Base-by-base conservation (phyloP, 208 protist genomes). In the Lotmaria passim region DNA sequence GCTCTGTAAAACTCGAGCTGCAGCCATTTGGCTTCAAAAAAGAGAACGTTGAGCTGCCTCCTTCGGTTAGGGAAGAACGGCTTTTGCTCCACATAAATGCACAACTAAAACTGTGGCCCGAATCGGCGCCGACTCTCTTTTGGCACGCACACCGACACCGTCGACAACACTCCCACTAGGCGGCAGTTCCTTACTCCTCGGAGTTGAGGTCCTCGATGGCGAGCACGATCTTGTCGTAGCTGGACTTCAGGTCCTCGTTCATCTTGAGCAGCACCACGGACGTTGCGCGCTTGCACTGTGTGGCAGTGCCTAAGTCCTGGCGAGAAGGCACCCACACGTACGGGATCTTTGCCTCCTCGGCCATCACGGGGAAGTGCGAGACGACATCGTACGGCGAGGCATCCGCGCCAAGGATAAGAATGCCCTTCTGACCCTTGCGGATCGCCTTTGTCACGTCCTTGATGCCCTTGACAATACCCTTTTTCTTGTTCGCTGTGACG, bases 371-470 rank as follows among this genome's bases (percentile, higher is more conserved):
- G 60, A 98, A 93, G 83, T 98, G 95, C 21, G 91, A 95, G n/a
- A 98, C 83, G 6, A 98, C 95, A 61, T 98, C 95, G 69, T 90
- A 95, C 15, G 95, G 95, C 15, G 93, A 97, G 10, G 92, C 90
- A 62, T 98, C 94, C 7, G 91, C 95, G 41, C 91, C 95, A 31
- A 98, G 85, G 0, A 98, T 74, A 8, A 97, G 79, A 50, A 98
- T 87, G 23, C 93, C 93, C 63, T 94, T 95, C 63, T 97, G 91
- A 5, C 91, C 92, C 68, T 98, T 98, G 36, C 92, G 86, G 30
- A 98, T 79, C 6, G 91, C 90, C 83, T 98, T 98, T 39, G 91
- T 97, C 11, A 97, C 93, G 52, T 98, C 94, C 78, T 98, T 98
- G 52, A 98, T 97, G 57, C 93, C 94, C 76, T 97, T 96, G 21